Base-by-base conservation (phyloP, 306 rosid species). In the Herpetospermum pedunculosum region DNA sequence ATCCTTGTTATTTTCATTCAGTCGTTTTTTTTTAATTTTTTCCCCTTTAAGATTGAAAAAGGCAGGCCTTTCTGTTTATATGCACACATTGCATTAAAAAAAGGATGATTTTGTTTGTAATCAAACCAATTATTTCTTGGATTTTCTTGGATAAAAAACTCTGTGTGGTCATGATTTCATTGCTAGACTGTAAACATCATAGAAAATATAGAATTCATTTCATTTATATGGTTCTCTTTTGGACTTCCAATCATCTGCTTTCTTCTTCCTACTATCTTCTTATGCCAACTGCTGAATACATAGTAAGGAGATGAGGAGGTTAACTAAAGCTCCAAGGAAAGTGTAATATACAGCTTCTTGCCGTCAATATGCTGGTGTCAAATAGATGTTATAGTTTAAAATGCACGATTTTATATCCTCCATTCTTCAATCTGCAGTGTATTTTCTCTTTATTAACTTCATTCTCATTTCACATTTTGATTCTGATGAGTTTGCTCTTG, bases 401-500 rank as follows among this genome's bases (percentile, higher is more conserved):
- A 6, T 26, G 64, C 64, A 57, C 8, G 2, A 1, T 57, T 26
- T 57, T 57, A 57, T 28, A 5, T 26, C 37, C 64, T 57, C 57
- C 26, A 55, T 55, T 55, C 21, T 29, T 59, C 1, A 2, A 29
- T 60, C 25, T 32, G 30, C 23, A 30, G 43, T 29, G 5, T 60
- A 60, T 60, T 60, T 60, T 1, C 19, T 60, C 25, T 60, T 8
- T 35, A 29, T n/a, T 49, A 48, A 50, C 8, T 52, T 25, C 73
- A 28, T 34, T 10, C 23, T 50, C 53, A 43, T 5, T 5, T 48
- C 70, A 32, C 37, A 49, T 78, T 43, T 72, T 86, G 75, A 81
- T 70, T 44, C 63, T 48, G 26, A 41, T 47, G 58, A 70, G 70
- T 73, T 77, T 43, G 48, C 78, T 53, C 82, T 32, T 44, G 67